phyloP scores from a whole-genome alignment of 495 filamentous ascomycete genomes.

The Hypomontagnella submonticulosa region DNA sequence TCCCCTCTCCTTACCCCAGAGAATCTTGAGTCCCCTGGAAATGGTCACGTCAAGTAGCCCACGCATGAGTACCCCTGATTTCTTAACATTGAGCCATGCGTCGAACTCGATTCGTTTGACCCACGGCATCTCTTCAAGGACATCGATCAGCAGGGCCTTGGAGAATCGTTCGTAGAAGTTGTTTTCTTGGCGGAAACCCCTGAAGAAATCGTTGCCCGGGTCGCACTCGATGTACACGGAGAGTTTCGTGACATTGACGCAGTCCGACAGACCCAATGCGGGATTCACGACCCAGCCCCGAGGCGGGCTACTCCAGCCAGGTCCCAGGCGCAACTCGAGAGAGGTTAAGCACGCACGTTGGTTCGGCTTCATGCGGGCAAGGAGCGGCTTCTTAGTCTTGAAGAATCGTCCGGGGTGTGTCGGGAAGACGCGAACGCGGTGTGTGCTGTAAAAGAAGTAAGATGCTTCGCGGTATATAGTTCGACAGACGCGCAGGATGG shows the following conservation, averaged over 20 bases:
- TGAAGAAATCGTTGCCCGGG: constrained; percentile 76
- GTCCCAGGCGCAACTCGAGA: constrained; percentile 81
- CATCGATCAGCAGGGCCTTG: constrained; percentile 63
- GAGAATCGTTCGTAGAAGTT: constrained; percentile 81
- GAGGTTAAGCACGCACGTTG: constrained; percentile 74
- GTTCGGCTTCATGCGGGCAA: constrained; percentile 70
- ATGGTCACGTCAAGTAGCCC: constrained; percentile 68
- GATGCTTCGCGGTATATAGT: constrained; percentile 78
- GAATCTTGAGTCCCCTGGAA: constrained; percentile 63
- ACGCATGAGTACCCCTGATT: constrained; percentile 75
- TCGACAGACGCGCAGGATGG: constrained; percentile 70
- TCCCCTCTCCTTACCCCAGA: constrained; percentile 76
- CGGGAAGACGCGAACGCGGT: constrained; percentile 82
- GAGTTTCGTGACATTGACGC: constrained; percentile 68
- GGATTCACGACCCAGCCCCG: constrained; percentile 75
- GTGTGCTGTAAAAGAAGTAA: constrained; percentile 77
- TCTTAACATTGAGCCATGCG: constrained; percentile 75
- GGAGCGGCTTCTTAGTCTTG: constrained; percentile 70
- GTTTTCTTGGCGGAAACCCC: constrained; percentile 75
- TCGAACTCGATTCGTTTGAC: constrained; percentile 78
- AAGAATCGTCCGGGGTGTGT: constrained; percentile 74
- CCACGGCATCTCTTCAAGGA: constrained; percentile 69
- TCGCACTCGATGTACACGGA: constrained; percentile 84
- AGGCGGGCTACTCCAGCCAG: constrained; percentile 82
- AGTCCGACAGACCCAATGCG: constrained; percentile 72